phyloP scores from a whole-genome alignment of 768 basidiomycete genomes.

The Phylloporus rhodoxanthus region DNA sequence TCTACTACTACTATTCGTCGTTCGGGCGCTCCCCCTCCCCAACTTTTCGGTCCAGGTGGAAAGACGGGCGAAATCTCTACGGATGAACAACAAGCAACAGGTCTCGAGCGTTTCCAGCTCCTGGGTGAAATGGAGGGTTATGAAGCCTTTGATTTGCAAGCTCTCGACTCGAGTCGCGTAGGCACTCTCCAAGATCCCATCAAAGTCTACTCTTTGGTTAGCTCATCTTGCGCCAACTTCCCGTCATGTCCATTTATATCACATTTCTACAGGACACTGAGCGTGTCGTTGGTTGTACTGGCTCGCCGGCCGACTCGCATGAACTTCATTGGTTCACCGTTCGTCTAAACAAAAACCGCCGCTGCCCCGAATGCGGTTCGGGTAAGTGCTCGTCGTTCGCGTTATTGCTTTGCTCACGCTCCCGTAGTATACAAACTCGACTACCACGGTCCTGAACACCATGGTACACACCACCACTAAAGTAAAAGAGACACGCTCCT shows the following conservation, averaged over 20 bases:
- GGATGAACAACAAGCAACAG: constrained; percentile 87
- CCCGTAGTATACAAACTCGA: constrained; percentile 66
- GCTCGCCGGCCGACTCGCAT: constrained; percentile 91
- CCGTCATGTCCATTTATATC: not conserved
- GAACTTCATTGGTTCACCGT: constrained; percentile 83
- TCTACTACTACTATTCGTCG: constrained; percentile 50
- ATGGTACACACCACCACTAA: constrained; percentile 44
- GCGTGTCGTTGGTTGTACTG: constrained; percentile 91
- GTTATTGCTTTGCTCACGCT: constrained; percentile 3
- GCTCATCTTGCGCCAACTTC: constrained; percentile 24
- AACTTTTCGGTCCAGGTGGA: constrained; percentile 66
- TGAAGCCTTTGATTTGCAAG: constrained; percentile 83
- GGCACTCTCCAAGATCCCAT: constrained; percentile 87
- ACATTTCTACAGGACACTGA: constrained; percentile 54
- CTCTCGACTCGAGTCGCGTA: constrained; percentile 76
- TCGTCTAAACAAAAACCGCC: constrained; percentile 57
- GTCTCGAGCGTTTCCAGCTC: constrained; percentile 92
- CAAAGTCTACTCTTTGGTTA: constrained; percentile 78
- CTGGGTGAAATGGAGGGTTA: constrained; percentile 84
- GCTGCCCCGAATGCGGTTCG: constrained; percentile 92
- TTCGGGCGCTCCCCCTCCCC: constrained; percentile 59
- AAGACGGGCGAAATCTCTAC: constrained; percentile 73
- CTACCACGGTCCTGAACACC: constrained; percentile 55
- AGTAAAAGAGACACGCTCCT: constrained; percentile 5
- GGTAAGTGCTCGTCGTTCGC: constrained; percentile 45